Percentiles rank a stretch among this genome's conserved stretches.
These are phyloP conservation scores for Musa troglodytarum DNA, from an alignment of 176 grass and related monocot species.

Conservation along the genomic window DNA sequence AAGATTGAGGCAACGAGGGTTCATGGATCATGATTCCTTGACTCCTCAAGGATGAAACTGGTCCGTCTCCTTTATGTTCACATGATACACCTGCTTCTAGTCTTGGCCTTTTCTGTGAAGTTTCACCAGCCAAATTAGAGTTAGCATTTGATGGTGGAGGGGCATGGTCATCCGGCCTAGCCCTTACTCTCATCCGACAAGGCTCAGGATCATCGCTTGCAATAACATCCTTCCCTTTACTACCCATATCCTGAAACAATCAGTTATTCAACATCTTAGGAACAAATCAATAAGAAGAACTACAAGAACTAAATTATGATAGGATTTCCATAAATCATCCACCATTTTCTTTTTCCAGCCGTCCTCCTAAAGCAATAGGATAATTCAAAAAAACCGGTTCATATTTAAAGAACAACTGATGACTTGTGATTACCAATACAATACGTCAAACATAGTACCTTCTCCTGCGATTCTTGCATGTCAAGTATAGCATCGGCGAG, in stretches of 20 bases:
- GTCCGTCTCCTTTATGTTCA: conserved; percentile 4
- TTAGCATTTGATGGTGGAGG: neutral
- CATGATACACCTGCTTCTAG: neutral
- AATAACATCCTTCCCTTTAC: neutral
- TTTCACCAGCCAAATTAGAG: neutral
- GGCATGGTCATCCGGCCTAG: neutral
- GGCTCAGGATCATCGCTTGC: neutral
- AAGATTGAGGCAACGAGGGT: conserved; percentile 12
- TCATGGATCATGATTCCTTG: neutral
- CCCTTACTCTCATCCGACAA: neutral
- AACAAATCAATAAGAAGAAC: neutral
- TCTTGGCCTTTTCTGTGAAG: conserved; percentile 19
- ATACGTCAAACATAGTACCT: neutral
- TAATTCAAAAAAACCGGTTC: neutral
- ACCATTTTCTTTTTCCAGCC: neutral
- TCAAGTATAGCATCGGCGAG: conserved; percentile 46
- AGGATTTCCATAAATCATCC: neutral
- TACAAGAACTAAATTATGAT: neutral
- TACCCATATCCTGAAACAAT: neutral
- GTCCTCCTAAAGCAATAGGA: neutral
- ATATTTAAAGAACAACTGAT: neutral
- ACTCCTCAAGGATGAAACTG: neutral
- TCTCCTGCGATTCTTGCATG: neutral
- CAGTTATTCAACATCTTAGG: neutral
- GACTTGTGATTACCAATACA: neutral